These are phyloP conservation scores for Entamoeba invadens DNA, from an alignment of 208 protist genomes.

Conservation along the genomic window DNA sequence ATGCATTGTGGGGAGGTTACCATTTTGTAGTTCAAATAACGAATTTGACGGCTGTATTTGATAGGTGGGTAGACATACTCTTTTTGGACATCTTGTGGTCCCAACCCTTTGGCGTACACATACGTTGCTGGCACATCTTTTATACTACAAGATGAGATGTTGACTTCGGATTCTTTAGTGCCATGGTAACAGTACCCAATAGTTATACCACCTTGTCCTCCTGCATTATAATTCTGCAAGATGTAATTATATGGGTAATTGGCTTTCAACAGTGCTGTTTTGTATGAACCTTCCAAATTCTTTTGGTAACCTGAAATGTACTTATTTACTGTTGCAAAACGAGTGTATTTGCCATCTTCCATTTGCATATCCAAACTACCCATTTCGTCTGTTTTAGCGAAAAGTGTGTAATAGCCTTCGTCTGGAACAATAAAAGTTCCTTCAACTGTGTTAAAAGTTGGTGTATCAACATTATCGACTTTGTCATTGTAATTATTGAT, in stretches of 20 bases:
- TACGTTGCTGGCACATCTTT: not conserved
- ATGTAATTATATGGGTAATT: not conserved
- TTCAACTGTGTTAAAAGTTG: too few relatives aligned
- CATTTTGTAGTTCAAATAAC: not conserved
- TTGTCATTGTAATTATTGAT: not conserved
- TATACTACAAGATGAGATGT: not conserved
- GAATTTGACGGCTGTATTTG: not conserved
- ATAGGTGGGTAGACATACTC: not conserved
- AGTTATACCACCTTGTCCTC: not conserved
- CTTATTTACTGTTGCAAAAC: not conserved
- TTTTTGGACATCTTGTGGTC: not conserved
- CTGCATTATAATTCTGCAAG: not conserved
- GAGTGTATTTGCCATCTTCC: not conserved
- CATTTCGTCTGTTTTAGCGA: not conserved
- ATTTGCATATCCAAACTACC: not conserved
- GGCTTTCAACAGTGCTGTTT: not conserved
- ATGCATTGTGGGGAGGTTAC: not conserved
- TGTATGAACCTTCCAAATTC: not conserved
- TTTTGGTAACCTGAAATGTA: not conserved
- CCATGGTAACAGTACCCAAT: not conserved
- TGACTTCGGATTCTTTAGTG: not conserved
- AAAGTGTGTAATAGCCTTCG: not conserved
- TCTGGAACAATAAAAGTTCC: not conserved
- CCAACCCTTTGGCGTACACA: not conserved
- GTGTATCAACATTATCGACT: too few relatives aligned